phyloP scores from a whole-genome alignment of 441 rosid genomes.

The Arabidopsis hybrid region DNA sequence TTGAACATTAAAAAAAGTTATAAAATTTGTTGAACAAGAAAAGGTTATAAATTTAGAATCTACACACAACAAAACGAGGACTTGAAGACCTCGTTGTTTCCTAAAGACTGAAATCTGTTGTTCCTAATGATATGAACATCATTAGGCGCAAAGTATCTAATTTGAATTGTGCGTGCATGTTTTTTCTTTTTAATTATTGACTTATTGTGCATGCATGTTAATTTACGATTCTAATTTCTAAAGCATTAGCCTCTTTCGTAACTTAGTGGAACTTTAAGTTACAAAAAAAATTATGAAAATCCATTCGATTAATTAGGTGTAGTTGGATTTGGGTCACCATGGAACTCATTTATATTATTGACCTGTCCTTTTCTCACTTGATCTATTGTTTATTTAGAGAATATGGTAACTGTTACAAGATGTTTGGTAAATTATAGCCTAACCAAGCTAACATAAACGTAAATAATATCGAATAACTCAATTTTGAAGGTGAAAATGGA shows the following conservation, averaged over 20 bases:
- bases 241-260: not conserved
- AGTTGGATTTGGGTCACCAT: slow-evolving; percentile 18
- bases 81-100: not conserved
- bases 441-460: not conserved
- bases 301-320: not conserved
- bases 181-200: too few relatives aligned
- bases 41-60: not conserved
- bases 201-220: not conserved
- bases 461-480: not conserved
- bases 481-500: too few relatives aligned
- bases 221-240: not conserved
- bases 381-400: too few relatives aligned
- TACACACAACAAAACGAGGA: not conserved
- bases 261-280: slow-evolving; percentile 1
- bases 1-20: too few relatives aligned
- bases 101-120: not conserved
- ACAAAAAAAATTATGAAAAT: not conserved
- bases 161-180: too few relatives aligned
- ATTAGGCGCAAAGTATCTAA: not conserved
- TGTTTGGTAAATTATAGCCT: not conserved
- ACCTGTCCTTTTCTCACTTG: not conserved
- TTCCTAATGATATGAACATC: slow-evolving; percentile 12
- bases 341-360: not conserved
- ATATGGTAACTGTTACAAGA: too few relatives aligned
- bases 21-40: too few relatives aligned